Base-by-base conservation (phyloP, 2,329 filamentous ascomycete genomes). In the Colletotrichum neosansevieriae region DNA sequence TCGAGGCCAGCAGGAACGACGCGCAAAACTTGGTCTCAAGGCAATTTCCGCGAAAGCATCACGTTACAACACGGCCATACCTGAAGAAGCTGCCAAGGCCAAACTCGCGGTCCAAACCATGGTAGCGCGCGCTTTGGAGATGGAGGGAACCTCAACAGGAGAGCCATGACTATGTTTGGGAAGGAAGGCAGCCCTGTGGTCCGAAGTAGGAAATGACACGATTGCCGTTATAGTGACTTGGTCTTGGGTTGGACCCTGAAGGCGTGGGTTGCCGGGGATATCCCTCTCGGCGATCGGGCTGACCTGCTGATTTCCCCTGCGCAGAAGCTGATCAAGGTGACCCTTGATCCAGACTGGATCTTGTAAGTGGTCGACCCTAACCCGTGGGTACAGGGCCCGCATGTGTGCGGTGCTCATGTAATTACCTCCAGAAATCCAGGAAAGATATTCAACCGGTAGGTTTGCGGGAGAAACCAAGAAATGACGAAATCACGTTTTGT, bases 41-140 rank as follows among this genome's bases (percentile, higher is more conserved):
- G 94, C 42, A 97, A 97, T 79, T 98, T 97, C 82, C 94, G 97
- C 78, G 91, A 94, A 77, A 93, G 91, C 76, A 95, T 98, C 79
- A 91, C 97, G 81, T 97, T 3, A 97, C 78, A 88, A 95, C 78
- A 87, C 86, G 21, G 85, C 83, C 32, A 84, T 94, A 63, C 85
- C 88, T 3, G 88, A 84, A 24, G 92, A 97, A 79, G 87, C 86
- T 63, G 89, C 86, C 51, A 92, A 91, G 71, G 93, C 96, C 92
- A 95, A 77, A 86, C 84, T 62, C 93, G 92, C 71, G 92, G 91
- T 97, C 53, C 89, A 94, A 75, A 91, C 93, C 73, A 97, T 97
- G 94, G 93, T 97, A 21, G 87, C 92, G 72, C 88, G 93, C n/a
- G 94, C 94, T 3, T 79, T 98, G 32, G 92, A 95, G 72, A 97